Evolutionary conservation across 1,284 basidiomycete species (phyloP).

Genomic region (Lentinula novae-zelandiae): DNA sequence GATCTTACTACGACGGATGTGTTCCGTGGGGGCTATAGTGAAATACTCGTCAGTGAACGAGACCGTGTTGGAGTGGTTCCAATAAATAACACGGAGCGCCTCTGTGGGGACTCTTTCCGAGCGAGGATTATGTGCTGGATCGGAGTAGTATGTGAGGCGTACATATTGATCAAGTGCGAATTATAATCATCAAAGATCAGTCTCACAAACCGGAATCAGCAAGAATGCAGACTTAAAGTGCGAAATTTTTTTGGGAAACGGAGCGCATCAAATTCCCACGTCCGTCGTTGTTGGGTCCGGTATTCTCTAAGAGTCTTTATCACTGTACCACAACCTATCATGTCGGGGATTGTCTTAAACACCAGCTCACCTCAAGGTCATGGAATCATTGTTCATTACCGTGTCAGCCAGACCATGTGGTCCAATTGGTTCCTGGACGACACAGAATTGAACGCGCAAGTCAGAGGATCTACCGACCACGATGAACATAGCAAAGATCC

Average conservation of each 20-base stretch:
- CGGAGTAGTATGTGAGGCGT: slow-evolving; percentile 73
- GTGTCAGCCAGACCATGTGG: too few relatives aligned
- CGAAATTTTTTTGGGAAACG: background rate
- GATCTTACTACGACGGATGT: slow-evolving; percentile 11
- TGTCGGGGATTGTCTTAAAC: too few relatives aligned
- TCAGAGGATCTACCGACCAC: background rate
- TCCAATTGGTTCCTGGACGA: background rate
- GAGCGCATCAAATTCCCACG: background rate
- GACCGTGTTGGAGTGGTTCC: slow-evolving; percentile 38
- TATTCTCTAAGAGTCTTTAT: too few relatives aligned
- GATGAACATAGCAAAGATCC: background rate
- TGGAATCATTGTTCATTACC: too few relatives aligned
- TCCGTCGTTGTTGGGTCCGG: background rate
- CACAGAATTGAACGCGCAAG: background rate
- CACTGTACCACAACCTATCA: too few relatives aligned
- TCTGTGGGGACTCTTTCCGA: slow-evolving; percentile 71
- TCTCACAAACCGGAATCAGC: too few relatives aligned
- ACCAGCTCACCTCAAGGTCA: too few relatives aligned
- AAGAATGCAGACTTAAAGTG: too few relatives aligned
- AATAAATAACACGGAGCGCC: slow-evolving; percentile 31
- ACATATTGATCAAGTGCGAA: slow-evolving; percentile 30
- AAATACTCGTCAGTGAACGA: slow-evolving; percentile 8
- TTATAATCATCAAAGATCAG: too few relatives aligned
- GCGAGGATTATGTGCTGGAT: slow-evolving; percentile 61
- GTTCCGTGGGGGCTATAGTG: slow-evolving; percentile 10